These are phyloP conservation scores for Phialocephala subalpina DNA, from an alignment of 2,329 filamentous ascomycete species.

Conservation along the genomic window DNA sequence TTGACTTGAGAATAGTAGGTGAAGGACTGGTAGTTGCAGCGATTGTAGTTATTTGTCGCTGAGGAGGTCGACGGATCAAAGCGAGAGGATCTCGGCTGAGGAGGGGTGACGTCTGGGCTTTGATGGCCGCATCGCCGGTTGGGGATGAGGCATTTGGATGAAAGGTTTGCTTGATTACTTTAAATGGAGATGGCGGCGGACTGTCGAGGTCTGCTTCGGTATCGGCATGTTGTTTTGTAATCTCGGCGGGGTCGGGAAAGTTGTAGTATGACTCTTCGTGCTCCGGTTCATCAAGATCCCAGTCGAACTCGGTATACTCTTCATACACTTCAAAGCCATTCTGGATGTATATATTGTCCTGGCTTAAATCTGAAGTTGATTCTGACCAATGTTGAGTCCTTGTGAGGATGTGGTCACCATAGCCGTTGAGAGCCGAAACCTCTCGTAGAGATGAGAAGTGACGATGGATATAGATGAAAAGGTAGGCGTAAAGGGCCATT, in stretches of 20 bases:
- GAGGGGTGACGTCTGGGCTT: slow-evolving; percentile 15
- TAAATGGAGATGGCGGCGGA: slow-evolving; percentile 15
- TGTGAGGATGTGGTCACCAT: slow-evolving; percentile 4
- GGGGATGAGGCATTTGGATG: neutral
- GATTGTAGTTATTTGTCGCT: neutral
- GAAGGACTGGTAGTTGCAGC: neutral
- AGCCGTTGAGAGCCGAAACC: neutral
- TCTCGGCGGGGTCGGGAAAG: neutral
- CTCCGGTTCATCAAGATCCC: slow-evolving; percentile 7
- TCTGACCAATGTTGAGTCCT: neutral
- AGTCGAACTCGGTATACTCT: slow-evolving; percentile 17
- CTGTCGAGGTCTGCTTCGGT: neutral
- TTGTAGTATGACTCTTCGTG: slow-evolving; percentile 13
- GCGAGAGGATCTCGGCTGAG: slow-evolving; percentile 27
- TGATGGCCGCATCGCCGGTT: neutral
- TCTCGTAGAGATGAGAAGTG: slow-evolving; percentile 27
- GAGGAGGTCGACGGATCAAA: slow-evolving; percentile 20
- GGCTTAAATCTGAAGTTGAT: neutral
- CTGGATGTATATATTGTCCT: slow-evolving; percentile 15
- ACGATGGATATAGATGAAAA: slow-evolving; percentile 46
- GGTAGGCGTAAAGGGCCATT: slow-evolving; percentile 46
- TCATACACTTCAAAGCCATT: slow-evolving; percentile 25
- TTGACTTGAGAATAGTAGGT: neutral
- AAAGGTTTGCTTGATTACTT: slow-evolving; percentile 24
- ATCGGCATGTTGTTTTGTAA: neutral